phyloP scores from a whole-genome alignment of 495 filamentous ascomycete genomes.

The Choiromyces venosus region DNA sequence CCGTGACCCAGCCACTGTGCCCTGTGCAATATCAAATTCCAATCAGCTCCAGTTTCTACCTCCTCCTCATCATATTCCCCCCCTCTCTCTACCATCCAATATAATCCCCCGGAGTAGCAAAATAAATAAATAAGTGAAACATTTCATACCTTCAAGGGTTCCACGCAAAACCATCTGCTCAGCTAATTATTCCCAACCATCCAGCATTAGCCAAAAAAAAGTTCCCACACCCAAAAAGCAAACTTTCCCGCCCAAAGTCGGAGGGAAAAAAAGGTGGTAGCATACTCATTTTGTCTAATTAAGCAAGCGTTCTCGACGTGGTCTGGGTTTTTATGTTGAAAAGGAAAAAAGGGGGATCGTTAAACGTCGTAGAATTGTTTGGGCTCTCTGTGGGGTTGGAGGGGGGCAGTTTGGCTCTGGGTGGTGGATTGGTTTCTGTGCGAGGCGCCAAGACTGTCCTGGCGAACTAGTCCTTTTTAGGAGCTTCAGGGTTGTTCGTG shows the following conservation, averaged over 20 bases:
- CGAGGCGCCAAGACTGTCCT: neutral
- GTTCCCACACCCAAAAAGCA: slow-evolving; percentile 10
- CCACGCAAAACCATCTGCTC: slow-evolving; percentile 42
- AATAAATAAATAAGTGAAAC: neutral
- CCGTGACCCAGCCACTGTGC: slow-evolving; percentile 65
- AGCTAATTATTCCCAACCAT: slow-evolving; percentile 30
- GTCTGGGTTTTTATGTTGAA: neutral
- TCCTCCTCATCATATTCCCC: slow-evolving; percentile 1
- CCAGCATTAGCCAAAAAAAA: slow-evolving; percentile 23
- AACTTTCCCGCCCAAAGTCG: neutral
- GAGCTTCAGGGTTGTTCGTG: neutral
- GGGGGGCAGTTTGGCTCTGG: neutral
- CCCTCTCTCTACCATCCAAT: neutral
- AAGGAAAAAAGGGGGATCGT: neutral
- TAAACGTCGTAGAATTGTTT: neutral
- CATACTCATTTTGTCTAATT: slow-evolving; percentile 37
- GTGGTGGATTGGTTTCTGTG: neutral
- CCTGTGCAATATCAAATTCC: slow-evolving; percentile 27
- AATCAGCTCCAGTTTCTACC: slow-evolving; percentile 29
- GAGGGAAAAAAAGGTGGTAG: slow-evolving; percentile 6
- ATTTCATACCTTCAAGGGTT: slow-evolving; percentile 41
- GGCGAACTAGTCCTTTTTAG: neutral
- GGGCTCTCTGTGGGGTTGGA: neutral
- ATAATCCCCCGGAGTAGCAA: slow-evolving; percentile 2
- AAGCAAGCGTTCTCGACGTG: slow-evolving; percentile 45